Evolutionary conservation across 1,284 basidiomycete species (phyloP).

Genomic region (Athelia sp.): DNA sequence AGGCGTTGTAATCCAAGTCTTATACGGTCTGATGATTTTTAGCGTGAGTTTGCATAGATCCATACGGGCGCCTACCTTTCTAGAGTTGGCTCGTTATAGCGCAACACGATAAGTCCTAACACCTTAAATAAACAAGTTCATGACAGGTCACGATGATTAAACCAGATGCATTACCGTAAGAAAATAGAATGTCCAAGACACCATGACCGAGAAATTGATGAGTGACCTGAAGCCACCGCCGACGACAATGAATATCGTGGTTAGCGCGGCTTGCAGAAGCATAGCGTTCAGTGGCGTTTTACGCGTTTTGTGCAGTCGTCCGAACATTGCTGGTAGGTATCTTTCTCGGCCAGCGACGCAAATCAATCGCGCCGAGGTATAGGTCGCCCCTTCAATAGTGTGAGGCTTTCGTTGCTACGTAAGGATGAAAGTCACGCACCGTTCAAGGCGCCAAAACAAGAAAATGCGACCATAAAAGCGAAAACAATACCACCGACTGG

Average conservation of each 20-base stretch:
- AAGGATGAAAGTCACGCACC: slow-evolving; percentile 36
- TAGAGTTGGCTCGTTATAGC: slow-evolving; percentile 88
- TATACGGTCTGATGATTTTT: slow-evolving; percentile 67
- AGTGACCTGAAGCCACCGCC: slow-evolving; percentile 87
- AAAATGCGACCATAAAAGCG: slow-evolving; percentile 87
- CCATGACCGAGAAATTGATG: slow-evolving; percentile 86
- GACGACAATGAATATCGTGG: slow-evolving; percentile 72
- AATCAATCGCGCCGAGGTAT: slow-evolving; percentile 81
- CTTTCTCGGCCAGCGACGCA: slow-evolving; percentile 87
- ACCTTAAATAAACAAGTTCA: too few species aligned
- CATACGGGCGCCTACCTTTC: slow-evolving; percentile 51
- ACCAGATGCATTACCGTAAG: slow-evolving; percentile 51
- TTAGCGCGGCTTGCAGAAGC: slow-evolving; percentile 69
- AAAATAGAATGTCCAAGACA: slow-evolving; percentile 90
- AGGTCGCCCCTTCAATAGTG: slow-evolving; percentile 56
- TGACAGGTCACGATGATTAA: slow-evolving; percentile 2
- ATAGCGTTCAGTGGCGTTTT: slow-evolving; percentile 87
- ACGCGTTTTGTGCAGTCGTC: slow-evolving; percentile 65
- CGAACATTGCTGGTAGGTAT: slow-evolving; percentile 82
- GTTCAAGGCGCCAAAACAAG: slow-evolving; percentile 91
- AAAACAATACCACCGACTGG: slow-evolving; percentile 84
- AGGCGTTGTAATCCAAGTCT: slow-evolving; percentile 88
- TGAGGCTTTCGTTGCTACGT: not conserved
- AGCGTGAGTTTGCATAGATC: slow-evolving; percentile 1
- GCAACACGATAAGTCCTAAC: slow-evolving; percentile 81